Conservation (phyloP, 345 rosid species). For the Sisymbrium altissimum region DNA sequence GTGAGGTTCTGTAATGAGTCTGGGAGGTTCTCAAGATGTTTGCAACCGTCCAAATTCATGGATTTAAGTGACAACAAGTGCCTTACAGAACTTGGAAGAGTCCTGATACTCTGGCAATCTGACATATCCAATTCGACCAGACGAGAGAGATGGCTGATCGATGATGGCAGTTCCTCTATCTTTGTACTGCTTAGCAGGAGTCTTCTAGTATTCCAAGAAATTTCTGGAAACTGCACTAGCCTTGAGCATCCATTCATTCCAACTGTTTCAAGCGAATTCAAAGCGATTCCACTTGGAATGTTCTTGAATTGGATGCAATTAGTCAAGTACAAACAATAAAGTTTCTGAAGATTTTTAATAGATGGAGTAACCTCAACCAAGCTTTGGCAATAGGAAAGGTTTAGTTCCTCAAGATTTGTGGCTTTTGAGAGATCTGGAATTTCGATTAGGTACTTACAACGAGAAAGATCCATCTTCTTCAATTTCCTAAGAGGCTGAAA, state of each 20-base stretch:
- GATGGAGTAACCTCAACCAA: constrained; percentile 32
- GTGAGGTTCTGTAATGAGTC: constrained; percentile 22
- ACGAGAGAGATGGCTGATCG: constrained; percentile 17
- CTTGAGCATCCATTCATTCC: constrained; percentile 27
- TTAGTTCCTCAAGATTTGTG: constrained; percentile 27
- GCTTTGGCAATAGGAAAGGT: constrained; percentile 23
- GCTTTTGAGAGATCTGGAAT: constrained; percentile 31
- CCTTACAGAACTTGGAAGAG: constrained; percentile 29
- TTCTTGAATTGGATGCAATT: constrained; percentile 15
- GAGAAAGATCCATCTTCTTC: constrained; percentile 31
- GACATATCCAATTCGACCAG: constrained; percentile 21
- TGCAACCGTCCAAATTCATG: constrained; percentile 27
- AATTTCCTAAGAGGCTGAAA: constrained; percentile 29
- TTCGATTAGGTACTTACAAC: constrained; percentile 16
- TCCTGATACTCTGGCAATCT: constrained; percentile 29
- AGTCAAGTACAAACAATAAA: constrained; percentile 20
- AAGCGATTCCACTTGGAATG: constrained; percentile 15
- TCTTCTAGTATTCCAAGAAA: constrained; percentile 15
- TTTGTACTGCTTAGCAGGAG: constrained; percentile 22
- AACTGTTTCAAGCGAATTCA: constrained; percentile 27
- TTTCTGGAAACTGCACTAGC: constrained; percentile 21
- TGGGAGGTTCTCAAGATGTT: constrained; percentile 34
- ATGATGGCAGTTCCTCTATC: constrained; percentile 33
- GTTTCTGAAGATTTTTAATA: constrained; percentile 21
- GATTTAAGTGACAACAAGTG: constrained; percentile 26